Evolutionary conservation across 1,139 yeast genomes (phyloP).

Genomic region (Chernovozyma aurita): DNA sequence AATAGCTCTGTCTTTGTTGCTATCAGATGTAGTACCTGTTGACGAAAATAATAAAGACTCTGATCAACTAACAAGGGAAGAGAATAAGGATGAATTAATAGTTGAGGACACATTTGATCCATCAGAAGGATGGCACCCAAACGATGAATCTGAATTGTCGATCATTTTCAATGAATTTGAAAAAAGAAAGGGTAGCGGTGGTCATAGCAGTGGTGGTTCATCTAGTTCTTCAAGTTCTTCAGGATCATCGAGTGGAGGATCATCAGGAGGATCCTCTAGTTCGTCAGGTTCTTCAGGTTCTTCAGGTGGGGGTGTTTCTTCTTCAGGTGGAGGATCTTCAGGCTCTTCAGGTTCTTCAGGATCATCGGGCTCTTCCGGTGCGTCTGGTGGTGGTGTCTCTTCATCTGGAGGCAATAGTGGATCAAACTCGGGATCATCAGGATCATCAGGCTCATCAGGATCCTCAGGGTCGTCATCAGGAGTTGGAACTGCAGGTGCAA

Average conservation of each 20-base stretch:
- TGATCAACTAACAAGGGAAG: too few relatives aligned
- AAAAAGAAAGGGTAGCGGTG: too few relatives aligned
- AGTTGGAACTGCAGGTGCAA: not conserved
- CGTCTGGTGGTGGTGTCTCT: constrained; percentile 3
- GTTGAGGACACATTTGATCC: too few relatives aligned
- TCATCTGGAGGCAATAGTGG: constrained; percentile 5
- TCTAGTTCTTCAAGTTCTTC: too few relatives aligned
- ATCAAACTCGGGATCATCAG: constrained; percentile 2
- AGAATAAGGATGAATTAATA: too few relatives aligned
- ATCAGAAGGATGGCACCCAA: too few relatives aligned
- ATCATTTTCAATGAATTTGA: too few relatives aligned
- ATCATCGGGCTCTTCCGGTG: constrained; percentile 3
- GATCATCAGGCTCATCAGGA: constrained; percentile 4
- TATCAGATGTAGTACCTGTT: too few relatives aligned
- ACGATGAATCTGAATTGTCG: too few relatives aligned
- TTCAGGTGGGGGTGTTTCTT: constrained; percentile 4
- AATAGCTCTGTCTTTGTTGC: too few relatives aligned
- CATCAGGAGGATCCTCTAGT: constrained; percentile 5
- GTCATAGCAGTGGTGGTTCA: too few relatives aligned
- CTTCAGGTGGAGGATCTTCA: constrained; percentile 6
- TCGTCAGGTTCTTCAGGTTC: constrained; percentile 7
- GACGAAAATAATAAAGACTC: too few relatives aligned
- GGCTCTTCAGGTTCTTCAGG: constrained; percentile 1
- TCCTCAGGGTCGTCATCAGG: constrained; percentile 2
- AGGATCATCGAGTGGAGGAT: constrained; percentile 1